Evolutionary conservation across 1,139 yeast genomes (phyloP), one percentile per base, ranked within the genome.

Genomic region (Yamadazyma taylorii): DNA sequence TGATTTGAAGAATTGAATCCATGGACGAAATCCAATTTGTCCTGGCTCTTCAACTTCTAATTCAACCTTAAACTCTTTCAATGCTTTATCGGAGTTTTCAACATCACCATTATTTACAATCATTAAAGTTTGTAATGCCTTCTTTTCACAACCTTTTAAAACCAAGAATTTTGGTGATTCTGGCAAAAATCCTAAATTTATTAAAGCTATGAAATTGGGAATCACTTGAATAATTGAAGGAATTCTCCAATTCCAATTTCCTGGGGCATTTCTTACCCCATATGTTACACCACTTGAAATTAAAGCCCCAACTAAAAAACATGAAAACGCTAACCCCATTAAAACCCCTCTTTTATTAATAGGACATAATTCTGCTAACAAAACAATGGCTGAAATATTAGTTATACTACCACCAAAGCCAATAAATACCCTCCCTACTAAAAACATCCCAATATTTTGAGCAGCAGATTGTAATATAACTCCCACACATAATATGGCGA

Each of bases 151-250:
- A 8, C 48, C 51, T 17, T 40, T 31, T 3, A 17, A 13, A 3
- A 53, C 36, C 32, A 47, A 39, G 34, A 29, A 49, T 17, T 45
- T 37, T 21, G 55, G 54, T 11, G 50, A 46, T 33, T 51, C 55
- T 7, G 53, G 52, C 8, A 45, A 8, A 19, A 47, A 46, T 2
- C 42, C 13, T 24, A 46, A 41, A 23, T 41, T 45, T 4, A 43
- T 13, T 4, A 43, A 11, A 11, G 49, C 50, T 22, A 46, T 9
- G 14, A 46, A 1, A 19, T 30, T 37, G 4, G 51, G 51, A 11
- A 27, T 39, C 16, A 25, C 42, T 34, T 48, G 53, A n/a, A 50
- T 21, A 15, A 49, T 42, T 3, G 52, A 48, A 9, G 53, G 53
- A 24, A 43, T 36, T 39, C 51, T 49, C 53, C 53, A 50, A 22